A percentile compares a stretch with the other conserved stretches of the same genome.
Evolutionary conservation across 202 grass and related monocot species (phyloP).

Genomic region (Zoysia matrella): DNA sequence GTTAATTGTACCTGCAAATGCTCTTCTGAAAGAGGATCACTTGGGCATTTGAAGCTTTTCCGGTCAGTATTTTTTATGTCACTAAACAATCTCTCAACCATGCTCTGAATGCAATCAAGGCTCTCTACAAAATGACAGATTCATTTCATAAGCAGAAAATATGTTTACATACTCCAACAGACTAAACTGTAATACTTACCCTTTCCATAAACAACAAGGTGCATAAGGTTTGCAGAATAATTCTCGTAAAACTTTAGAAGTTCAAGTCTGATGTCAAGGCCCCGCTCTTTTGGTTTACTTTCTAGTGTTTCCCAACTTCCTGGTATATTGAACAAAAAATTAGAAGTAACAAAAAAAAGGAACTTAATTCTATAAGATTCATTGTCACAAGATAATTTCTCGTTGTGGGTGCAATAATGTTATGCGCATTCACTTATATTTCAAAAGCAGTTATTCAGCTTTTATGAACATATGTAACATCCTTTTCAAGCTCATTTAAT

Average conservation of each 20-base stretch:
- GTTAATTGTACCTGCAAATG: constrained; percentile 69
- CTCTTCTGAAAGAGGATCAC: constrained; percentile 57
- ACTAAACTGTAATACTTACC: constrained; percentile 50
- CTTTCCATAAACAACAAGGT: constrained; percentile 81
- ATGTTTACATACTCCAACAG: constrained; percentile 9
- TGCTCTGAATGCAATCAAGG: constrained; percentile 69
- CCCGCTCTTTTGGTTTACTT: constrained; percentile 78
- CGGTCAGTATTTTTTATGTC: constrained; percentile 53
- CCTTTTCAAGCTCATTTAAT: neutral
- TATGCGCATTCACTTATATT: neutral
- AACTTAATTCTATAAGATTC: neutral
- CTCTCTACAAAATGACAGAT: constrained; percentile 54
- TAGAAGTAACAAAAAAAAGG: too few relatives aligned
- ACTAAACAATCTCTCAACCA: constrained; percentile 65
- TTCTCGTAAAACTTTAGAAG: constrained; percentile 86
- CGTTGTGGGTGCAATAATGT: neutral
- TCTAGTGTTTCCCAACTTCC: constrained; percentile 95
- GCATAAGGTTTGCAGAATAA: constrained; percentile 95
- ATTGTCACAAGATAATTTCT: constrained; percentile 3
- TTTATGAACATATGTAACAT: neutral
- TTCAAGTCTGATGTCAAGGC: constrained; percentile 79
- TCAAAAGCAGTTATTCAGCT: neutral
- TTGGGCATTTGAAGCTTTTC: constrained; percentile 65
- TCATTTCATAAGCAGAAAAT: constrained; percentile 42
- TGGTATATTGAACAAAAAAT: constrained; percentile 28